Percentiles rank a stretch among this genome's conserved stretches.
phyloP scores from a whole-genome alignment of 805 yeast genomes.

The Cyberlindnera maclurae region DNA sequence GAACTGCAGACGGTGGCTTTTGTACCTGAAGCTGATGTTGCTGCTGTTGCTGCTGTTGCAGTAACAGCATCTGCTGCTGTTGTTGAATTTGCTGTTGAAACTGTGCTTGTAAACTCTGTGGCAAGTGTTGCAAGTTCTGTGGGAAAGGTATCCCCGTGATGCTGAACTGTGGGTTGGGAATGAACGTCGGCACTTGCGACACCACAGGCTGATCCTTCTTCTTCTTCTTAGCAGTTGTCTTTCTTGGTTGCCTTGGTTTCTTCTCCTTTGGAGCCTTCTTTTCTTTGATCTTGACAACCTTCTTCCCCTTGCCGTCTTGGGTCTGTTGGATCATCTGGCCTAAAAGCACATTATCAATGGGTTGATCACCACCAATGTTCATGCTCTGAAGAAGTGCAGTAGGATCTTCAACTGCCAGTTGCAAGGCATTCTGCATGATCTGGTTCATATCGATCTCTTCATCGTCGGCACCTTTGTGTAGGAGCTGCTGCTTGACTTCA shows the following conservation, averaged over 20 bases:
- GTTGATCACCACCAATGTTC: constrained; percentile 19
- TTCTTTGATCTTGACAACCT: constrained; percentile 12
- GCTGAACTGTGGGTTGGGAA: constrained; percentile 13
- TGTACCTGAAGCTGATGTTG: constrained; percentile 5
- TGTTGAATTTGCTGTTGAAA: constrained; percentile 21
- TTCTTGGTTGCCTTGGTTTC: constrained; percentile 22
- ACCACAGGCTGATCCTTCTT: constrained; percentile 20
- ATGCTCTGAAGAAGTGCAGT: constrained; percentile 32
- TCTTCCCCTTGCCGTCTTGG: constrained; percentile 11
- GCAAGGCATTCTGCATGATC: constrained; percentile 70
- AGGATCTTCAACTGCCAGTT: constrained; percentile 67
- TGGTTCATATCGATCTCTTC: constrained; percentile 60
- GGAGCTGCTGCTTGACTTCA: constrained; percentile 6
- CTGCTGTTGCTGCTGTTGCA: constrained; percentile 10
- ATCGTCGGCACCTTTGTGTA: constrained; percentile 19
- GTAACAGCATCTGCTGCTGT: constrained; percentile 13
- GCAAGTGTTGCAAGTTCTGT: constrained; percentile 18
- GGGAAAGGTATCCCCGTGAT: constrained; percentile 17
- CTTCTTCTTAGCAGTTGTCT: constrained; percentile 23
- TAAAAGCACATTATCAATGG: constrained; percentile 6
- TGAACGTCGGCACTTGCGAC: constrained; percentile 19
- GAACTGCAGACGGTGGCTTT: neutral
- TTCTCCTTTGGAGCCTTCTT: constrained; percentile 20
- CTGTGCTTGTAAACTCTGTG: constrained; percentile 18
- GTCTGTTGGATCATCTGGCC: constrained; percentile 22